Base-by-base conservation (phyloP, 495 filamentous ascomycete species). In the Xylaria intraflava region DNA sequence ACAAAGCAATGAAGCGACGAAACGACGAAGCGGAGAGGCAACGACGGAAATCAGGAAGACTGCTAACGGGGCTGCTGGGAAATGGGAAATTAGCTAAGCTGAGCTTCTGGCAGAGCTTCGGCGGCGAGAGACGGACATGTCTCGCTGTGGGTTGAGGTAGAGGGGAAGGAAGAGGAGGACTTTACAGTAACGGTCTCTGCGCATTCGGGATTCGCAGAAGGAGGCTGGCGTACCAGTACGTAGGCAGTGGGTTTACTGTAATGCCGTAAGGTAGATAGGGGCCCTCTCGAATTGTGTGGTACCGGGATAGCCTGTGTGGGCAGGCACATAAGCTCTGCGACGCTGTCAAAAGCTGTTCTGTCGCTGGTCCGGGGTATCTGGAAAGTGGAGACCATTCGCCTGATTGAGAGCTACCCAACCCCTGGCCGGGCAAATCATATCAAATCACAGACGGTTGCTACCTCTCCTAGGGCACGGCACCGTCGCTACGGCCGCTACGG, bases 281-380 rank as follows among this genome's bases (percentile, higher is more conserved):
- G 14, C 17, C 11, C n/a, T 16, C 35, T 38, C 41, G 24, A 43
- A 43, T 43, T 38, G 35, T 1, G 35, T 38, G n/a, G 2, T 17
- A 17, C 35, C 17, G 35, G 35, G 35, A n/a, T 38, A 38, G 35
- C 35, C 35, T 38, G n/a, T 38, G n/a, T 4, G 35, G 1, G n/a
- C n/a, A n/a, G n/a, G n/a, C n/a, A n/a, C n/a, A n/a, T n/a, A n/a
- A n/a, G n/a, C n/a, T n/a, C n/a, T 38, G 35, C 35, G 35, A 38
- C 35, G 45, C 29, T 27, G 45, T 51, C 38, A 22, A 35, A 36
- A 36, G 49, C 30, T 36, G 41, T 53, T 23, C 8, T 47, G 27
- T 40, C 17, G 44, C 36, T 49, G 52, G 45, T 55, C 52, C 17
- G 33, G 45, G 44, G 38, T 42, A 27, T n/a, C 16, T 45, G 42